phyloP scores from a whole-genome alignment of 140 eudicot species.

The Oenanthe javanica region DNA sequence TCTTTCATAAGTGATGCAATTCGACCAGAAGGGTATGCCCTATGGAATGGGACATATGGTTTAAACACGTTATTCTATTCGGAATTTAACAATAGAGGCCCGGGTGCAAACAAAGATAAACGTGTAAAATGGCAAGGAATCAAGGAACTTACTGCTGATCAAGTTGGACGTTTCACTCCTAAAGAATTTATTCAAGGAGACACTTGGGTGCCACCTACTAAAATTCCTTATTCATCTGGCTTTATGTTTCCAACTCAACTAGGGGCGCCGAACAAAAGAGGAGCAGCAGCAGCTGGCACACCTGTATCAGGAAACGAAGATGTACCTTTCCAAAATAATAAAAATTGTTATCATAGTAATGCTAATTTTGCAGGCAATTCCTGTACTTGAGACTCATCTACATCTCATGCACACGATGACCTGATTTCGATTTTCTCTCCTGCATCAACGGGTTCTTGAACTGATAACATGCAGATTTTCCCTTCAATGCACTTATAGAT shows the following conservation, averaged over 20 bases:
- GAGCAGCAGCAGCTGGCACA: neutral
- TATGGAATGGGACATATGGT: constrained; percentile 55
- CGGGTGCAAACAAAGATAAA: constrained; percentile 30
- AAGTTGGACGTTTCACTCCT: constrained; percentile 38
- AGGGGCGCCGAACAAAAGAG: neutral
- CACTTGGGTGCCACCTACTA: constrained; percentile 37
- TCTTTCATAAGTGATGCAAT: constrained; percentile 48
- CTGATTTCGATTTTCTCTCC: too few relatives aligned
- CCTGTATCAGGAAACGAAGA: constrained; percentile 4
- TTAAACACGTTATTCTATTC: constrained; percentile 49
- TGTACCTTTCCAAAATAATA: neutral
- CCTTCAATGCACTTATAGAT: neutral
- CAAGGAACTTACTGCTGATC: constrained; percentile 28
- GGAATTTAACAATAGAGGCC: constrained; percentile 67
- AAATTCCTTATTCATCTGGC: constrained; percentile 36
- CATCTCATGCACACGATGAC: too few relatives aligned
- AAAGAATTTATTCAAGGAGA: constrained; percentile 36
- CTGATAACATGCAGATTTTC: too few relatives aligned
- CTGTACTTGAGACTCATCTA: neutral
- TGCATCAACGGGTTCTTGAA: too few relatives aligned
- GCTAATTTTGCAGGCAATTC: neutral
- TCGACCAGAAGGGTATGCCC: constrained; percentile 64
- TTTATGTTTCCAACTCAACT: constrained; percentile 38
- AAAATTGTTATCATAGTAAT: neutral
- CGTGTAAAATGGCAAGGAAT: constrained; percentile 61